Conservation (phyloP, 441 rosid genomes). For the Daphne laureola region DNA sequence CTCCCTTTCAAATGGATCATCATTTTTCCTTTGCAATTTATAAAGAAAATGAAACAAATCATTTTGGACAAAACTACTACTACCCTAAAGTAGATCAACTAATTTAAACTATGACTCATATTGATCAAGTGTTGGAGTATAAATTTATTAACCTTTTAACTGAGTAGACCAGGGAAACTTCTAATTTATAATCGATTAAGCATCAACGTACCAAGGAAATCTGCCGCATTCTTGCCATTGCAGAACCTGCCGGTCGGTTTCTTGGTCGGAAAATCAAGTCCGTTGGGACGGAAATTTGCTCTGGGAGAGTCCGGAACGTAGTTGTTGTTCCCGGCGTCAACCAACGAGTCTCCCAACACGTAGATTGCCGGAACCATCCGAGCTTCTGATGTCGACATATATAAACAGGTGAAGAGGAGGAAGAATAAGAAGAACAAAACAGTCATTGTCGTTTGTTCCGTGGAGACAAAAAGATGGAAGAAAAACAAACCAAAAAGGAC, state of each 20-base stretch:
- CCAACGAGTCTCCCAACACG: constrained; percentile 49
- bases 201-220: constrained; percentile 40
- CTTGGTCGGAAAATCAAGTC: constrained; percentile 38
- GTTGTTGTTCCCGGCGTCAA: constrained; percentile 54
- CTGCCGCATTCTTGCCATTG: constrained; percentile 69
- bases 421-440: constrained; percentile 2
- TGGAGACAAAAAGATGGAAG: too few species aligned
- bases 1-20: too few species aligned
- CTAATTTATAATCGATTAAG: neutral
- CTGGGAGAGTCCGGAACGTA: constrained; percentile 27
- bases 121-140: too few species aligned
- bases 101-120: too few species aligned
- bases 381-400: constrained; percentile 14
- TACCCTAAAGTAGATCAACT: too few species aligned
- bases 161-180: too few species aligned
- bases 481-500: too few species aligned
- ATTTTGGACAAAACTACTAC: too few species aligned
- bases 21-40: too few species aligned
- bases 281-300: constrained; percentile 42
- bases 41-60: too few species aligned
- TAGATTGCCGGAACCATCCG: constrained; percentile 30
- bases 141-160: too few species aligned
- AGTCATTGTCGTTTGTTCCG: too few species aligned
- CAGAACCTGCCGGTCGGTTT: constrained; percentile 50
- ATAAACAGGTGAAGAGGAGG: neutral